Percentiles rank a stretch among this genome's conserved stretches.
These are phyloP conservation scores for Pseudozyma pruni DNA, from an alignment of 1,284 basidiomycete genomes.

Conservation along the genomic window DNA sequence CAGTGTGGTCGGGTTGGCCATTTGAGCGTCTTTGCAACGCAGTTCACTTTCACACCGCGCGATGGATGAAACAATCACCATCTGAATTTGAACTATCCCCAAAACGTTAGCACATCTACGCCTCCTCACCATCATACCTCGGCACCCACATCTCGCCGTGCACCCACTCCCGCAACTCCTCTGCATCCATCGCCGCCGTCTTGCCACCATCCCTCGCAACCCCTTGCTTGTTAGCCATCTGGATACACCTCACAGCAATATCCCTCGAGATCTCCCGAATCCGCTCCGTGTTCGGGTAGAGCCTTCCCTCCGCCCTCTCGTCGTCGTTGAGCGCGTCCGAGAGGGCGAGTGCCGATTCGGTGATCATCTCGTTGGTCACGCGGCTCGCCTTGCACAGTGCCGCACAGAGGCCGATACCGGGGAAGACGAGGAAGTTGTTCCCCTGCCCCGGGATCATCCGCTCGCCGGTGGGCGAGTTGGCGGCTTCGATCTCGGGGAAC, in stretches of 20 bases:
- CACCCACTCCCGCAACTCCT: slow-evolving; percentile 60
- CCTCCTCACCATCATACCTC: slow-evolving; percentile 45
- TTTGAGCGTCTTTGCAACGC: no score
- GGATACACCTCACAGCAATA: slow-evolving; percentile 60
- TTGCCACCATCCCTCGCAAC: slow-evolving; percentile 58
- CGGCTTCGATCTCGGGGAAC: slow-evolving; percentile 75
- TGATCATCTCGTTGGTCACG: slow-evolving; percentile 80
- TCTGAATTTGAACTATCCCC: no score
- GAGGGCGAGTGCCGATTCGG: slow-evolving; percentile 75
- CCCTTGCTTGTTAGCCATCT: slow-evolving; percentile 61
- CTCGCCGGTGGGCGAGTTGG: slow-evolving; percentile 72
- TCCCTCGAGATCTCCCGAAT: slow-evolving; percentile 62
- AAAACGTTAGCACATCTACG: slow-evolving; percentile 10
- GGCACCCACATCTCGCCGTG: slow-evolving; percentile 64
- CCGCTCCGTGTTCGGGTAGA: slow-evolving; percentile 62
- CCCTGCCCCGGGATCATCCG: slow-evolving; percentile 84
- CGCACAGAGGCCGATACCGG: slow-evolving; percentile 61
- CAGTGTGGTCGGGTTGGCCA: background rate
- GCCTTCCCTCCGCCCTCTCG: slow-evolving; percentile 72
- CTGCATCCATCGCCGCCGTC: slow-evolving; percentile 57
- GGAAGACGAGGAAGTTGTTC: slow-evolving; percentile 77
- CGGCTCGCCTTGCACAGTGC: slow-evolving; percentile 76
- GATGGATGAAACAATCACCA: no score
- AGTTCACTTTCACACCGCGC: no score
- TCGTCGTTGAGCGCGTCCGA: slow-evolving; percentile 79